Base-by-base conservation (phyloP, 306 rosid species). In the Gynostemma pentaphyllum region DNA sequence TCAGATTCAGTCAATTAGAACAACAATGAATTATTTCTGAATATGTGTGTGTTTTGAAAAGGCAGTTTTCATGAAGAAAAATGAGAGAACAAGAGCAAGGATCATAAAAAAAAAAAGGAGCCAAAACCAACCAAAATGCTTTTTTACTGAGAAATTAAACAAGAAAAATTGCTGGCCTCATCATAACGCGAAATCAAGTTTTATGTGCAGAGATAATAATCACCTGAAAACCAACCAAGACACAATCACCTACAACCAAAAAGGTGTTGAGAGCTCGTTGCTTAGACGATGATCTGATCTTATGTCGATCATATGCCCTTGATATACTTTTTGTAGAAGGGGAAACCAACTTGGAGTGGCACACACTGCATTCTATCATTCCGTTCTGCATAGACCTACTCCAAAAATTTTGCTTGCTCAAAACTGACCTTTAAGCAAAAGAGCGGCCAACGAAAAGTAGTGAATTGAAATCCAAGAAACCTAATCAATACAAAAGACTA, bases 141-240 rank as follows among this genome's bases (percentile, higher is more conserved):
- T n/a, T n/a, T 24, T 40, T 23, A 40, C 68, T 32, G 18, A 45
- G 44, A 18, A 64, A 27, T 29, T 15, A 64, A 63, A 15, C 21
- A 63, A 28, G 40, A 63, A 42, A 63, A 15, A 57, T n/a, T 0
- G 16, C 21, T 23, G 42, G 23, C 26, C 4, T 4, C 54, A 24
- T 27, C 3, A 5, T 16, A 45, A 28, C 10, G 21, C 12, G n/a
- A 64, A n/a, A 12, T 46, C 44, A 45, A 64, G 30, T 4, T 4
- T 37, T 56, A 4, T 45, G 54, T 69, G 27, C 28, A 69, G 52
- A 72, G 34, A 71, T 7, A 54, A 52, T 30, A 27, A 62, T 78
- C 66, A 92, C 99, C 99, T 92, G 99, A 22, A 94, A 76, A 69
- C 99, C 99, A 69, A 94, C 99, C 70, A 94, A 70, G 70, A 86